phyloP scores from a whole-genome alignment of 2,329 filamentous ascomycete species.

The Fusarium sp. region DNA sequence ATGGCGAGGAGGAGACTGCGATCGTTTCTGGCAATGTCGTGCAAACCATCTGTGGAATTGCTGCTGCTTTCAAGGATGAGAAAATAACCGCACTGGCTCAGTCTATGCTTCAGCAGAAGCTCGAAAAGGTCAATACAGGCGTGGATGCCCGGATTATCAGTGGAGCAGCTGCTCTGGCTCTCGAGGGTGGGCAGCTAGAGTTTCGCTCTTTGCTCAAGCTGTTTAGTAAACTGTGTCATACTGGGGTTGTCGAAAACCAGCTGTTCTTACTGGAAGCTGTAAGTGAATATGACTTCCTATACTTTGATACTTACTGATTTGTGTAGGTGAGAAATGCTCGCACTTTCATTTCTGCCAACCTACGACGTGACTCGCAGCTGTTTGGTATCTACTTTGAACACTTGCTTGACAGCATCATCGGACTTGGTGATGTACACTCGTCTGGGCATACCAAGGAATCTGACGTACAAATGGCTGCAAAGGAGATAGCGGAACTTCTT shows the following conservation, averaged over 20 bases:
- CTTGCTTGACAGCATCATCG: conserved; percentile 86
- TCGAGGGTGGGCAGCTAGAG: conserved; percentile 81
- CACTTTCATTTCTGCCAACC: conserved; percentile 76
- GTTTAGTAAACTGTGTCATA: conserved; percentile 78
- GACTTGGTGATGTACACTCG: conserved; percentile 86
- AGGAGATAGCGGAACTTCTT: conserved; percentile 87
- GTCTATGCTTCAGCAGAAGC: conserved; percentile 96
- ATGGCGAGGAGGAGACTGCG: conserved; percentile 80
- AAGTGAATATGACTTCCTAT: conserved; percentile 47
- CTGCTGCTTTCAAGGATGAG: conserved; percentile 80
- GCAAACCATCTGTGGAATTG: conserved; percentile 93
- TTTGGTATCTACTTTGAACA: conserved; percentile 87
- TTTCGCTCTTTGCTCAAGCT: conserved; percentile 88
- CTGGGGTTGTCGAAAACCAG: conserved; percentile 76
- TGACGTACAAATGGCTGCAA: conserved; percentile 83
- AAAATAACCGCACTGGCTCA: conserved; percentile 94
- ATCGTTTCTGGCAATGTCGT: conserved; percentile 87
- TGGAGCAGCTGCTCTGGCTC: conserved; percentile 80
- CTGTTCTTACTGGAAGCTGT: conserved; percentile 75
- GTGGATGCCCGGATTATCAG: conserved; percentile 88
- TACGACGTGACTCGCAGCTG: conserved; percentile 74
- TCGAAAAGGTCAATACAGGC: conserved; percentile 80
- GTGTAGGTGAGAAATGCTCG: conserved; percentile 77
- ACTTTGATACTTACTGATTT: conserved; percentile 21
- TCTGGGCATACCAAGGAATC: conserved; percentile 76